Percentiles rank a stretch among this genome's conserved stretches.
Conservation (phyloP, 345 rosid genomes). For the Reutealis trisperma region DNA sequence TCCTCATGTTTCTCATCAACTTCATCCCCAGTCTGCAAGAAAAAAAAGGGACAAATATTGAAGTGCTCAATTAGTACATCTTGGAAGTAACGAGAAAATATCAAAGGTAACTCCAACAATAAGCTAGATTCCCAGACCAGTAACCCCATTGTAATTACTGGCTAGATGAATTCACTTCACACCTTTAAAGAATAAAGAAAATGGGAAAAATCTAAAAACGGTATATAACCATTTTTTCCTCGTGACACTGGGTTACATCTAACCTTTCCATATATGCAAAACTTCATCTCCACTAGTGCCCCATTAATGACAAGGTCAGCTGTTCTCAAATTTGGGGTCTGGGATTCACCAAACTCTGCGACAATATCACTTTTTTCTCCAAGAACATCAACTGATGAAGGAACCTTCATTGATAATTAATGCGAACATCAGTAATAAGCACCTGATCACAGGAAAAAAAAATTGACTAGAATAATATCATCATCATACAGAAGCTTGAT, state of each 20-base stretch:
- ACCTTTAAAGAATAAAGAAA: background rate
- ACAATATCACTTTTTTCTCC: constrained; percentile 48
- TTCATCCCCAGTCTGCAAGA: constrained; percentile 51
- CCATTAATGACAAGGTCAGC: constrained; percentile 86
- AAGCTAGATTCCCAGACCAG: background rate
- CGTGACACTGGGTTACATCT: background rate
- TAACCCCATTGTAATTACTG: background rate
- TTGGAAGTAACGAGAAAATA: constrained; percentile 2
- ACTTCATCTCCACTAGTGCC: constrained; percentile 71
- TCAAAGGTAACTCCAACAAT: background rate
- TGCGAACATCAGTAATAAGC: constrained; percentile 19
- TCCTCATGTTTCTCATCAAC: constrained; percentile 57
- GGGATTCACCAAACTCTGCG: constrained; percentile 45
- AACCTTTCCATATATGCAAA: constrained; percentile 74
- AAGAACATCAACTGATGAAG: constrained; percentile 66
- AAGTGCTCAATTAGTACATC: constrained; percentile 1
- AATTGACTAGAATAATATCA: constrained; percentile 15
- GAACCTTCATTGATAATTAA: constrained; percentile 49
- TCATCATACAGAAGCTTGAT: constrained; percentile 85
- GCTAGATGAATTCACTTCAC: background rate
- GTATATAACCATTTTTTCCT: background rate
- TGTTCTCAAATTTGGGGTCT: constrained; percentile 45
- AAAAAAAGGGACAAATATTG: background rate
- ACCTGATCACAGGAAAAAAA: constrained; percentile 12
- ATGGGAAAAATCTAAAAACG: background rate